phyloP scores from a whole-genome alignment of 2,329 filamentous ascomycete species.

The Botryosphaeria agaves region DNA sequence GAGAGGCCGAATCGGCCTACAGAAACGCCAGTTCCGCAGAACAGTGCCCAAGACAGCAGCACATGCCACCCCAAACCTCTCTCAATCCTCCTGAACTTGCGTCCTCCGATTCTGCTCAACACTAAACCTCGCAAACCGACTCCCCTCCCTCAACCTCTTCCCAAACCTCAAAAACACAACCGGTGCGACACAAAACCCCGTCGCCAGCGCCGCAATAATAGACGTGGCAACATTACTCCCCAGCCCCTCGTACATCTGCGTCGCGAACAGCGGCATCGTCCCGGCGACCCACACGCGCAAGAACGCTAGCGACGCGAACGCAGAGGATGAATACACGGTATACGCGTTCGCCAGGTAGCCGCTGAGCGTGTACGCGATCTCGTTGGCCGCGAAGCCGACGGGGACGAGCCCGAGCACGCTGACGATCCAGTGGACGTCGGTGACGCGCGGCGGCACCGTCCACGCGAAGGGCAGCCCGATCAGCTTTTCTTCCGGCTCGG shows the following conservation, averaged over 20 bases:
- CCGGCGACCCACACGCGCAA: constrained; percentile 32
- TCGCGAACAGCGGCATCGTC: constrained; percentile 35
- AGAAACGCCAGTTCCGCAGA: too few species aligned
- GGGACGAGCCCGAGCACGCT: constrained; percentile 23
- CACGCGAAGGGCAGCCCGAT: constrained; percentile 29
- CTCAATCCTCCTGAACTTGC: too few species aligned
- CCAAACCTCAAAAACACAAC: too few species aligned
- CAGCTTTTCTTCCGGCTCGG: constrained; percentile 30
- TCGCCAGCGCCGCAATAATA: too few species aligned
- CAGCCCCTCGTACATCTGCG: constrained; percentile 37
- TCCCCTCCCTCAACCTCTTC: too few species aligned
- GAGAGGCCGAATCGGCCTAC: too few species aligned
- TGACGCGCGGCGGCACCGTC: constrained; percentile 28
- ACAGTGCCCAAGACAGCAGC: too few species aligned
- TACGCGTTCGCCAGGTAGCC: constrained; percentile 30
- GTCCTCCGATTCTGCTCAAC: too few species aligned
- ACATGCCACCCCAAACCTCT: too few species aligned
- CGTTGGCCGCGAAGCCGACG: constrained; percentile 30
- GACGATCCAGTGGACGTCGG: constrained; percentile 19
- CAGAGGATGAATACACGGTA: constrained; percentile 29
- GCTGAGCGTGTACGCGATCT: constrained; percentile 23
- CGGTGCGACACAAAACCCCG: too few species aligned
- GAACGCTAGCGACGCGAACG: constrained; percentile 38
- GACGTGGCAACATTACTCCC: too few species aligned
- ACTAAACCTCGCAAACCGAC: too few species aligned